Evolutionary conservation across 176 grass and related monocot genomes (phyloP).

Genomic region (Microstegium vimineum): DNA sequence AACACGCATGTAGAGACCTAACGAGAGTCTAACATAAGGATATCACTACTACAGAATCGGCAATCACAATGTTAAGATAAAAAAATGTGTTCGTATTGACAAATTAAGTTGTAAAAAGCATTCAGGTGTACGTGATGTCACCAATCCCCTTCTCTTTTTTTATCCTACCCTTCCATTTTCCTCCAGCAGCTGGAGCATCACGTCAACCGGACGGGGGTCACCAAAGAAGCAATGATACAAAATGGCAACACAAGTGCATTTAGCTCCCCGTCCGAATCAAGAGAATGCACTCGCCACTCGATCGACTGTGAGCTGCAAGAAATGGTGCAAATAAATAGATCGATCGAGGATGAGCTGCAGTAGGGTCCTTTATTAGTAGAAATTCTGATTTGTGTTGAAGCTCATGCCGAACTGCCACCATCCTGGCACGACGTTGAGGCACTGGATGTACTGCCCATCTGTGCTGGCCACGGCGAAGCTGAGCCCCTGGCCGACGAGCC

Average conservation of each 20-base stretch:
- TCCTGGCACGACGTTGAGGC: conserved; percentile 9
- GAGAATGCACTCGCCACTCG: neutral
- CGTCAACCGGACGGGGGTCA: too few relatives aligned
- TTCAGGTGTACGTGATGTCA: too few relatives aligned
- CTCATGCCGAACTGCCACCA: conserved; percentile 56
- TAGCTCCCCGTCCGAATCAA: neutral
- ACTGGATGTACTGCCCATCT: conserved; percentile 40
- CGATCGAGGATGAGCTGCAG: neutral
- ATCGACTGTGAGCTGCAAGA: neutral
- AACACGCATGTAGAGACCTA: too few relatives aligned
- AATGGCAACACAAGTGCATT: neutral
- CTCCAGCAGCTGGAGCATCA: too few relatives aligned
- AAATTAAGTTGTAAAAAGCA: too few relatives aligned
- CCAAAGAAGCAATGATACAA: too few relatives aligned
- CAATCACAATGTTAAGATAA: neutral
- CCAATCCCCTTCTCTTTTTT: too few relatives aligned
- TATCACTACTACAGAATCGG: too few relatives aligned
- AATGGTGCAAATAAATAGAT: neutral
- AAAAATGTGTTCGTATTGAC: neutral
- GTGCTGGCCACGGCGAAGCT: conserved; percentile 43
- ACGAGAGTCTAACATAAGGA: too few relatives aligned
- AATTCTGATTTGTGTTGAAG: conserved; percentile 35
- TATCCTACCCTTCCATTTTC: too few relatives aligned
- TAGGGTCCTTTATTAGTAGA: neutral
- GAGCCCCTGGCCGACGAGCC: conserved; percentile 36